Evolutionary conservation across 2,329 filamentous ascomycete species (phyloP).

Genomic region (Hymenoscyphus scutula): DNA sequence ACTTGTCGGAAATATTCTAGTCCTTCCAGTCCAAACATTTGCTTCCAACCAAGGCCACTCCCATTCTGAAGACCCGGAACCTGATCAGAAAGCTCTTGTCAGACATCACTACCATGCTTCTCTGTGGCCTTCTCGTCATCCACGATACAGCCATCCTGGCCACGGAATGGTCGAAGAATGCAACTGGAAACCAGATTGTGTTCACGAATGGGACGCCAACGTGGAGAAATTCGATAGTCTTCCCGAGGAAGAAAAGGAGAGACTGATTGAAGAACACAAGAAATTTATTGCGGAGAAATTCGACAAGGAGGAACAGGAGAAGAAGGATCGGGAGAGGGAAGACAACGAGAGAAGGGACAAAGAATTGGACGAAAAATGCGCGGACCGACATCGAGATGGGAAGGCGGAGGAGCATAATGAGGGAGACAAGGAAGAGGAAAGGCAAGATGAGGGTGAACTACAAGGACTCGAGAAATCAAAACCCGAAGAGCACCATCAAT

Average conservation of each 20-base stretch:
- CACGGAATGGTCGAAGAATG: conserved; percentile 67
- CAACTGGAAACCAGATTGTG: conserved; percentile 64
- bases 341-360: neutral
- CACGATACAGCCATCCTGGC: conserved; percentile 61
- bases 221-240: conserved; percentile 57
- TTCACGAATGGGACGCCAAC: conserved; percentile 61
- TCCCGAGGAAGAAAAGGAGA: conserved; percentile 56
- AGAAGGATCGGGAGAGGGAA: conserved; percentile 11
- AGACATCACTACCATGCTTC: conserved; percentile 73
- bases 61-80: conserved; percentile 64
- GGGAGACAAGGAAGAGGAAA: no score
- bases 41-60: conserved; percentile 70
- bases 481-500: neutral
- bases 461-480: neutral
- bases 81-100: conserved; percentile 58
- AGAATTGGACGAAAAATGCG: neutral
- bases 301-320: conserved; percentile 20
- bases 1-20: conserved; percentile 59
- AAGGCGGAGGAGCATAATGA: neutral
- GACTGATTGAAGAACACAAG: conserved; percentile 22
- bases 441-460: no score
- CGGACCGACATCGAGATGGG: neutral
- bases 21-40: conserved; percentile 67
- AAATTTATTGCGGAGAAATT: neutral
- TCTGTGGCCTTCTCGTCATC: conserved; percentile 65